phyloP scores from a whole-genome alignment of 371 early-diverging fungal species.

The Dinochytrium kinnereticum region DNA sequence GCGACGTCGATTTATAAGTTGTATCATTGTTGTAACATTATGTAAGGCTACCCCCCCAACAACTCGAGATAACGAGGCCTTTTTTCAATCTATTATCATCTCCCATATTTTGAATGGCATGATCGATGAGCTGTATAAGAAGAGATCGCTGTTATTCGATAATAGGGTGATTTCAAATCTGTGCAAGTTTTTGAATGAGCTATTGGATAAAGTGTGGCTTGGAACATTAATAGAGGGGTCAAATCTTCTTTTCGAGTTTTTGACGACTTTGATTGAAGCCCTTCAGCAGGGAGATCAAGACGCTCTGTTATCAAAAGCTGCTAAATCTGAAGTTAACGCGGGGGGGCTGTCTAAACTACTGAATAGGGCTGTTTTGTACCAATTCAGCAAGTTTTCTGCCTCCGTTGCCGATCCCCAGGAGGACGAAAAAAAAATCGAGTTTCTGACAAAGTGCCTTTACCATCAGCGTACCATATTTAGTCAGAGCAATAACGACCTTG shows the following conservation, averaged over 20 bases:
- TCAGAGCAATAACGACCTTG: slow-evolving; percentile 62
- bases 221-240: slow-evolving; percentile 5
- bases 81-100: slow-evolving; percentile 29
- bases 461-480: slow-evolving; percentile 72
- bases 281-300: slow-evolving; percentile 59
- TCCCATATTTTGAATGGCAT: slow-evolving; percentile 25
- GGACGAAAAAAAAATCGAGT: slow-evolving; percentile 49
- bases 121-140: slow-evolving; percentile 5
- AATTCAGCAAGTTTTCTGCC: slow-evolving; percentile 31
- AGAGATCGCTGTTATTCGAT: slow-evolving; percentile 23
- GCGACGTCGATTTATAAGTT: background rate
- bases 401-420: slow-evolving; percentile 53
- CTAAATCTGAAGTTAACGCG: slow-evolving; percentile 28
- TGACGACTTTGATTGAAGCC: slow-evolving; percentile 10
- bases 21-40: too few relatives aligned
- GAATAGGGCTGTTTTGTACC: slow-evolving; percentile 66
- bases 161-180: slow-evolving; percentile 54
- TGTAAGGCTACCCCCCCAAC: slow-evolving; percentile 28
- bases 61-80: background rate
- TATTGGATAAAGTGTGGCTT: slow-evolving; percentile 60
- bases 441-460: slow-evolving; percentile 68
- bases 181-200: slow-evolving; percentile 62
- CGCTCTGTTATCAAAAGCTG: slow-evolving; percentile 45
- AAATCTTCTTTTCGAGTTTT: slow-evolving; percentile 15
- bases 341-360: slow-evolving; percentile 57